Base-by-base conservation (phyloP, 345 rosid genomes). In the Cardamine resedifolia region DNA sequence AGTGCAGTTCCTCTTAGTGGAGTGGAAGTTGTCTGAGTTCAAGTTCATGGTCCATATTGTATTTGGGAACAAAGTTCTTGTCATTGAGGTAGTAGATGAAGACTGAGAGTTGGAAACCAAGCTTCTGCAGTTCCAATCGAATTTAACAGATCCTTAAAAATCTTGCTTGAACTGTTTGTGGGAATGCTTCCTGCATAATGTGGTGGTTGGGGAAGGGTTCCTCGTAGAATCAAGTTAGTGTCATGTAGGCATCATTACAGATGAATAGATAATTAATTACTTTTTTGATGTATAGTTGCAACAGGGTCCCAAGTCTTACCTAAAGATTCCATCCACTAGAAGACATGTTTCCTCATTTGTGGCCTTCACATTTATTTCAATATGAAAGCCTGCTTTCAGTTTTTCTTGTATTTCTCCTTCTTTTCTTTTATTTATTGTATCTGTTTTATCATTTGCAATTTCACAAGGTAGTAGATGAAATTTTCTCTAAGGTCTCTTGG, bases 1-100 rank as follows among this genome's bases (percentile, higher is more conserved):
- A 86, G 88, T 76, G 64, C 90, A 36, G 73, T 80, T 74, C 90
- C 98, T 31, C 77, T 81, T 38, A 86, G 70, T 71, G 96, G 87
- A 11, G 80, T 85, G 27, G 97, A 95, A 66, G 72, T 91, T 38
- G 86, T 83, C 45, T 90, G 77, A 81, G 24, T 47, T 26, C 31
- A 64, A 64, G 63, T 48, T 63, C 45, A 43, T 64, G 48, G 24
- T 72, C 4, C 1, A 41, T 16, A 44, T 53, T 55, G 70, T 18
- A 30, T 53, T n/a, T 48, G 45, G 28, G 39, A 28, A 39, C 66
- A 28, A 30, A 0, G 18, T 68, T 50, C 73, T 60, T 68, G 19
- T 31, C 48, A 52, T 3, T 12, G 39, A 52, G 28, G 15, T 47
- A 36, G 58, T 66, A 47, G 44, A 49, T 49, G 62, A 61, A 74